phyloP scores from a whole-genome alignment of 78 protist species.

The Dictyostelium capitatum region DNA sequence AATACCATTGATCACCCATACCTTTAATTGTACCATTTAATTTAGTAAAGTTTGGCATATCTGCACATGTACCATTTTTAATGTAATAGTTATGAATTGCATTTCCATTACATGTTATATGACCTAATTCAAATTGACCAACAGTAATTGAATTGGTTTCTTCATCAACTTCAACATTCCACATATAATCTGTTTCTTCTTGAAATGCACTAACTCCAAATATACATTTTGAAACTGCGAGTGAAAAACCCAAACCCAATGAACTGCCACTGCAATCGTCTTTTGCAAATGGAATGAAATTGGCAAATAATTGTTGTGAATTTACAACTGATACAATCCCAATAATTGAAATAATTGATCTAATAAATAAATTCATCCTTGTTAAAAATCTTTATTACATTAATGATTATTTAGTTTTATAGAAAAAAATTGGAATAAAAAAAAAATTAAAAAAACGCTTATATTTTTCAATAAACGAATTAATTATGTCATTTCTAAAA shows the following conservation, averaged over 20 bases:
- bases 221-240: background rate
- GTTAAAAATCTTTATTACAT: background rate
- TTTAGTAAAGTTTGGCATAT: too few species aligned
- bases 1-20: too few species aligned
- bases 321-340: background rate
- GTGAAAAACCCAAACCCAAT: background rate
- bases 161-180: background rate
- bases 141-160: background rate
- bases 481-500: too few species aligned
- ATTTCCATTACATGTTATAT: background rate
- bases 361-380: background rate
- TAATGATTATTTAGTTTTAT: background rate
- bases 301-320: background rate
- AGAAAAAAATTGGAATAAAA: too few species aligned
- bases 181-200: background rate
- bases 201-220: background rate
- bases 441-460: too few species aligned
- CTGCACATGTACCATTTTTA: too few species aligned
- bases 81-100: background rate
- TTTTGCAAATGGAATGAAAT: background rate
- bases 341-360: background rate
- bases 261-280: background rate
- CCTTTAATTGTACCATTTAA: too few species aligned
- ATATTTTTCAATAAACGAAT: too few species aligned
- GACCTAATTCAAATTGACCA: background rate